These are phyloP conservation scores for Peltaster fructicola DNA, from an alignment of 2,329 filamentous ascomycete species.

Conservation along the genomic window DNA sequence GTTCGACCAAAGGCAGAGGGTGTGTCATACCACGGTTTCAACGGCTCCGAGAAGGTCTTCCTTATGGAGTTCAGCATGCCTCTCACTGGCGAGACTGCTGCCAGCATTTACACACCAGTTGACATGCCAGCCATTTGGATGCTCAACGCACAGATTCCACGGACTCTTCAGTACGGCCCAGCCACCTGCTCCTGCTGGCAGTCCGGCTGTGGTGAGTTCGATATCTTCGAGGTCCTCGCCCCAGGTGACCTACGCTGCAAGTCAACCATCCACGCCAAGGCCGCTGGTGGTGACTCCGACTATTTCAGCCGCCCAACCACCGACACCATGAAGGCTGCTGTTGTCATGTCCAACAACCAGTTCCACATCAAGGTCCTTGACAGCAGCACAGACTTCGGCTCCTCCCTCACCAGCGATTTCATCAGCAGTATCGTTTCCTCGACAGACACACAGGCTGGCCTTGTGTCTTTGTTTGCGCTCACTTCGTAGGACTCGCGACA, in stretches of 20 bases:
- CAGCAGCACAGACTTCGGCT: conserved; percentile 21
- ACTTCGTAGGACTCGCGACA: conserved; percentile 1
- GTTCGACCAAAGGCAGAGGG: conserved; percentile 17
- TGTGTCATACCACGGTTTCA: conserved; percentile 47
- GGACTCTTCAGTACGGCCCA: conserved; percentile 48
- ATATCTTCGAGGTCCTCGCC: conserved; percentile 55
- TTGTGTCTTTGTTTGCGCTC: conserved; percentile 1
- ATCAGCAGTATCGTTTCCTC: conserved; percentile 19
- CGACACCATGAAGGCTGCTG: conserved; percentile 43
- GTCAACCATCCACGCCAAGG: conserved; percentile 48
- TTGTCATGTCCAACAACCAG: conserved; percentile 39
- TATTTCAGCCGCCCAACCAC: conserved; percentile 51
- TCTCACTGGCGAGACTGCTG: conserved; percentile 1
- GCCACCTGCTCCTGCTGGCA: conserved; percentile 54
- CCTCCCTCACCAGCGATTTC: conserved; percentile 16
- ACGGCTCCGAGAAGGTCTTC: conserved; percentile 52
- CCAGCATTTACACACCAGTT: conserved; percentile 11
- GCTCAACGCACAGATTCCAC: conserved; percentile 55
- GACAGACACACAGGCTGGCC: conserved; percentile 7
- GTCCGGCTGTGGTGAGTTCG: conserved; percentile 54
- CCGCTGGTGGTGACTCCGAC: conserved; percentile 48
- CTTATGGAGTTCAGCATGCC: conserved; percentile 30
- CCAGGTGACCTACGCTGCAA: conserved; percentile 49
- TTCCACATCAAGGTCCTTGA: conserved; percentile 38
- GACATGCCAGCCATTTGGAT: conserved; percentile 64